Base-by-base conservation (phyloP, 148 eudicot species). In the Diospyros kaki region DNA sequence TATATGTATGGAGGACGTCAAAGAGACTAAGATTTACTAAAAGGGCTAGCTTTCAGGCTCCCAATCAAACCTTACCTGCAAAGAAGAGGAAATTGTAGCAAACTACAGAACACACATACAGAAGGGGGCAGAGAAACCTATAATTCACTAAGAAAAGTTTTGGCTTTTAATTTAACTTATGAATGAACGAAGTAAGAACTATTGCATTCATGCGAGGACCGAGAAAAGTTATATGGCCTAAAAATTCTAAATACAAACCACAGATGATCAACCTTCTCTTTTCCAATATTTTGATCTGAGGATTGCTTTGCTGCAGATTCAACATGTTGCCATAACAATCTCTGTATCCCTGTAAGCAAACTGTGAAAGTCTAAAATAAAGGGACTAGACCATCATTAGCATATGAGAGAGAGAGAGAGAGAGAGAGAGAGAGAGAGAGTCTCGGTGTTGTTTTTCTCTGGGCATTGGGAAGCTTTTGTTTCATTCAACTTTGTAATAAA, bases 401-500 rank as follows among this genome's bases (percentile, higher is more conserved):
- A 48, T 48, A 63, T 60, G 40, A 60, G 17, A 18, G 11, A 40
- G 6, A 12, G 3, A 28, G 5, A 17, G 4, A 18, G 9, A 48
- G 55, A 67, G 41, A 67, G 55, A 67, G 54, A 66, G 48, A 3
- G 71, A 67, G 55, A 67, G 56, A 71, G 64, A 72, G 28, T 9
- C 48, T 42, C 58, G 68, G 48, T 63, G 41, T 50, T 48, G 58
- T 73, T 63, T 73, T 73, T 40, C 76, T 73, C 68, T 39, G 76
- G 68, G 76, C 58, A 48, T 62, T 73, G 60, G 76, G 40, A 64
- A 40, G 61, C 43, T 52, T 64, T 74, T 52, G 59, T 74, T 50
- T 64, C 76, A 39, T 64, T 74, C 76, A 74, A 74, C 69, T 50
- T 68, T 64, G 69, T 48, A 50, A 74, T 64, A 60, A 73, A 61